A percentile compares a stretch with the other conserved stretches of the same genome.
phyloP scores from a whole-genome alignment of 129 eudicot species.

The Flaveria linearis region DNA sequence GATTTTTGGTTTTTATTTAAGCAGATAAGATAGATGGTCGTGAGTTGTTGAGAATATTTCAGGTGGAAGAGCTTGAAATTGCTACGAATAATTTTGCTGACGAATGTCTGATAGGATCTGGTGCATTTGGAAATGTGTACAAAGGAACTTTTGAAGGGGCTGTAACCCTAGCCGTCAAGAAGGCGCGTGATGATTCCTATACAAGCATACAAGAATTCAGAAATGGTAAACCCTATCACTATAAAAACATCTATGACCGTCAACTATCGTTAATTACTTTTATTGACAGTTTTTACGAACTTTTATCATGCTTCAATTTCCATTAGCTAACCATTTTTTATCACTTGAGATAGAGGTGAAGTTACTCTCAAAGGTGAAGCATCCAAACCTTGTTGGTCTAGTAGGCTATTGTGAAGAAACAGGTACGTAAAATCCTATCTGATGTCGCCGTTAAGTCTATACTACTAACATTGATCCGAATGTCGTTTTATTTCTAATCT shows the following conservation, averaged over 20 bases:
- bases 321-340: background rate
- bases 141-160: constrained; percentile 52
- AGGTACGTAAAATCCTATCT: constrained; percentile 39
- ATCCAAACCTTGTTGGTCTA: constrained; percentile 64
- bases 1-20: constrained; percentile 2
- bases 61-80: constrained; percentile 55
- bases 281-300: background rate
- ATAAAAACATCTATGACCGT: background rate
- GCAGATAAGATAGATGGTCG: constrained; percentile 56
- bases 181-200: constrained; percentile 53
- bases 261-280: background rate
- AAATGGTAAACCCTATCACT: constrained; percentile 50
- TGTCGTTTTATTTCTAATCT: background rate
- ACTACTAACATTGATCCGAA: background rate
- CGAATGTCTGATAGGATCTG: constrained; percentile 62
- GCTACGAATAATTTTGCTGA: constrained; percentile 66
- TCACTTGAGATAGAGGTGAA: constrained; percentile 55
- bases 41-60: constrained; percentile 53
- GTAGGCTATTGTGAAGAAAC: constrained; percentile 74
- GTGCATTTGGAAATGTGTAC: constrained; percentile 82
- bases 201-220: constrained; percentile 63
- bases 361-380: constrained; percentile 78
- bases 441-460: background rate
- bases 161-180: constrained; percentile 69
- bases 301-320: background rate